Conservation (phyloP, 176 grass and related monocot species). For the Musa itinerans region DNA sequence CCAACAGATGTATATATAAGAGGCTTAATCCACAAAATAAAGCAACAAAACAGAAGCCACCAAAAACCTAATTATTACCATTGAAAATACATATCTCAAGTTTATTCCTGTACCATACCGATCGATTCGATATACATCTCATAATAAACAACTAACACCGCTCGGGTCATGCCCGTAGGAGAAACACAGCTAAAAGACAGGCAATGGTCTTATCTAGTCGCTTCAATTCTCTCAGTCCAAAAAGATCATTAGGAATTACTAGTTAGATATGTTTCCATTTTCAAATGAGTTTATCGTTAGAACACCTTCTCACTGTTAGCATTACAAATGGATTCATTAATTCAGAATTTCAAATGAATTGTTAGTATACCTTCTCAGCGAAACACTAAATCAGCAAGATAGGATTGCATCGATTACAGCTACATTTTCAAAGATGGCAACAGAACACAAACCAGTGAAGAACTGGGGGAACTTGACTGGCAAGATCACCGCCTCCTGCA, state of each 20-base stretch:
- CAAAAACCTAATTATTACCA: no score
- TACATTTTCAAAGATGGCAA: neutral
- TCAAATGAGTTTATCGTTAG: no score
- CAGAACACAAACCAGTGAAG: conserved; percentile 3
- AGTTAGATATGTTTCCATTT: no score
- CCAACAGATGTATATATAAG: neutral
- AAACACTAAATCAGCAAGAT: neutral
- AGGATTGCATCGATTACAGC: neutral
- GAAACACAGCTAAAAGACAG: neutral
- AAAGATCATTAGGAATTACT: no score
- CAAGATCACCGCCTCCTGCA: conserved; percentile 1
- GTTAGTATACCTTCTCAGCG: neutral
- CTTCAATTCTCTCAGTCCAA: no score
- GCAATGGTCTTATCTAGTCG: neutral
- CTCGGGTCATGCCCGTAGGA: neutral
- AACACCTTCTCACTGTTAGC: no score
- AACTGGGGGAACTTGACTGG: conserved; percentile 3
- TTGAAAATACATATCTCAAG: neutral
- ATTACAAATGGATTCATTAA: neutral
- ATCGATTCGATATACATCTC: neutral
- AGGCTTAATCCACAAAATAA: neutral
- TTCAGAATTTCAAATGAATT: neutral
- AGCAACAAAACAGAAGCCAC: neutral
- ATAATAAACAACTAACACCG: neutral
- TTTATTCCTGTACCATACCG: neutral